These are phyloP conservation scores for Paraphaeosphaeria sporulosa DNA, from an alignment of 2,329 filamentous ascomycete genomes.

Conservation along the genomic window DNA sequence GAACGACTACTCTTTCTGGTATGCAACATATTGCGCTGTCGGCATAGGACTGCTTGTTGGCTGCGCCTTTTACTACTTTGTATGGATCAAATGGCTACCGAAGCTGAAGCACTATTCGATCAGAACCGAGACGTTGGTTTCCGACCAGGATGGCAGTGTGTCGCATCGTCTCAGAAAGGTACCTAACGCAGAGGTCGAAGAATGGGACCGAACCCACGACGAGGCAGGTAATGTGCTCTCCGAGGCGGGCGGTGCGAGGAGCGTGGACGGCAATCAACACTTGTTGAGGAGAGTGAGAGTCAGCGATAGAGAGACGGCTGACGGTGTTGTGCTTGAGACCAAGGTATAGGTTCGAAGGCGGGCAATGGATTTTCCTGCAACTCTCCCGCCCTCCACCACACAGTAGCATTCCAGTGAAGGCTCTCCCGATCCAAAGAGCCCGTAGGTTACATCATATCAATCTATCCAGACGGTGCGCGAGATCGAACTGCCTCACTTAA, in stretches of 20 bases:
- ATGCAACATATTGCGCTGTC: conserved; percentile 71
- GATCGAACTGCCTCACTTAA: no score
- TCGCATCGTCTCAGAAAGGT: conserved; percentile 36
- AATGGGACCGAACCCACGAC: conserved; percentile 44
- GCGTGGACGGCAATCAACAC: conserved; percentile 8
- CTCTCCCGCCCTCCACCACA: neutral
- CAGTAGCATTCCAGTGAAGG: no score
- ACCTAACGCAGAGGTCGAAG: conserved; percentile 31
- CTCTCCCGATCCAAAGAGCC: no score
- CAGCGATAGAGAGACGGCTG: neutral
- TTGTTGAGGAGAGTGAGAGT: conserved; percentile 5
- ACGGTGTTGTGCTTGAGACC: neutral
- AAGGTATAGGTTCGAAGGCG: conserved; percentile 1
- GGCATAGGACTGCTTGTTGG: conserved; percentile 59
- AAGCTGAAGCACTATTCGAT: conserved; percentile 32
- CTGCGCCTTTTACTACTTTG: conserved; percentile 33
- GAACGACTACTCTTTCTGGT: conserved; percentile 75
- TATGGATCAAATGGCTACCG: conserved; percentile 40
- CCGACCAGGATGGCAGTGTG: conserved; percentile 37
- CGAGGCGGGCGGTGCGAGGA: conserved; percentile 9
- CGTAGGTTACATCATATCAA: no score
- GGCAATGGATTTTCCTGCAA: neutral
- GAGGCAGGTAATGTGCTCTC: conserved; percentile 32
- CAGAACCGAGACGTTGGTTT: conserved; percentile 35
- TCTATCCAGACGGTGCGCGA: no score